Percentiles rank a stretch among this genome's conserved stretches.
phyloP scores from a whole-genome alignment of 2,329 filamentous ascomycete species.

The Epichloe glyceriae region DNA sequence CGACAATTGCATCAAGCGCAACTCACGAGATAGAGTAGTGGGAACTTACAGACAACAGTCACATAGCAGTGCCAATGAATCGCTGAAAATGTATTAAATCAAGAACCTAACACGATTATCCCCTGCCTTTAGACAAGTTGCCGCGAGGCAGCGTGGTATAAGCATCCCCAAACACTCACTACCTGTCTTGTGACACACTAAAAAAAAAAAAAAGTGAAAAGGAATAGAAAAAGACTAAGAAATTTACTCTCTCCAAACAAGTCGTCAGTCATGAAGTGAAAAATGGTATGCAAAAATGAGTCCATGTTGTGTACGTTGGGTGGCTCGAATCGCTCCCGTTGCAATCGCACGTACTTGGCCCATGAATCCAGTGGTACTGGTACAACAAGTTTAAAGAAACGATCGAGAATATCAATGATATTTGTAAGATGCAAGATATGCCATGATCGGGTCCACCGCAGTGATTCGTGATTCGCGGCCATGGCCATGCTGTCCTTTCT shows the following conservation, averaged over 20 bases:
- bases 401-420: background rate
- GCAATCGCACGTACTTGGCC: background rate
- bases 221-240: background rate
- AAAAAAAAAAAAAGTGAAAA: background rate
- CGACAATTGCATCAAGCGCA: too few relatives aligned
- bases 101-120: constrained; percentile 5
- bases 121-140: constrained; percentile 22
- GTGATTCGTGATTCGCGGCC: too few relatives aligned
- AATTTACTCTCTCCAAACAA: background rate
- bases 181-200: background rate
- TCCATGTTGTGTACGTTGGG: background rate
- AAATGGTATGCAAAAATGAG: constrained; percentile 5
- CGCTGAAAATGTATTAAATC: constrained; percentile 6
- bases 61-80: background rate
- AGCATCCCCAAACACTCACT: constrained; percentile 1
- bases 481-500: background rate
- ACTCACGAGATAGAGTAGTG: too few relatives aligned
- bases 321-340: background rate
- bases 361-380: background rate
- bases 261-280: constrained; percentile 9
- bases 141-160: constrained; percentile 37
- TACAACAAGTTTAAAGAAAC: background rate
- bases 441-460: background rate
- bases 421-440: background rate
- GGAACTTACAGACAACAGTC: background rate